Base-by-base conservation (phyloP, 2,329 filamentous ascomycete species). In the Alternaria sp. region DNA sequence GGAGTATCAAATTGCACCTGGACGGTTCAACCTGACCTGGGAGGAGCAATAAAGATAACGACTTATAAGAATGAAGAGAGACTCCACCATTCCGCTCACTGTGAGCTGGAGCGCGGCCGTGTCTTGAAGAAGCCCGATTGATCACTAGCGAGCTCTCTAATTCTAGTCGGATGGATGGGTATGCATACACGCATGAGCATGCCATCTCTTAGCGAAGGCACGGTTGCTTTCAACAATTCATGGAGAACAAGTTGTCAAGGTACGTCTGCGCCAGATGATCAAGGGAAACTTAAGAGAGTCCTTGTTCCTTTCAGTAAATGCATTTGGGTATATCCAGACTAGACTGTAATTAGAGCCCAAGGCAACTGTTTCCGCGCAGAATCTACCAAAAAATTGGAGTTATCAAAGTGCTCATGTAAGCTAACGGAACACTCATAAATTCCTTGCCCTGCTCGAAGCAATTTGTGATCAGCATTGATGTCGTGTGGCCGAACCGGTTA, bases 21-120 rank as follows among this genome's bases (percentile, higher is more conserved):
- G 89, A 9, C 85, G 91, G 51, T 92, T 92, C 75, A 88, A 93
- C 70, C 80, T 98, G 77, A 83, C 92, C 58, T 99, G 95, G 95
- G 88, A 85, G 3, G 85, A 77, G 59, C 54, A 75, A 13, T 76
- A 62, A 46, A 26, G 29, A 14, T 29, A n/a, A 36, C 14, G 29
- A 24, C 21, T 10, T 48, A 4, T 3, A n/a, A 24, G 13, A 3
- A 14, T 8, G 0, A 3, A n/a, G 13, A 33, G 14, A 26, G 5
- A 14, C 31, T 17, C 29, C 17, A 36, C 1, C 31, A 8, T 24
- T 34, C 44, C 29, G 31, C 29, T 46, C 17, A 23, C 21, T 10
- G n/a, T 11, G 6, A 23, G 17, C 37, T 40, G 23, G 37, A 40
- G 37, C 37, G 37, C 5, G 21, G 21, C 21, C 21, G 11, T 4